Evolutionary conservation across 192 early-diverging fungal species (phyloP).

Genomic region (Coemansia sp.): DNA sequence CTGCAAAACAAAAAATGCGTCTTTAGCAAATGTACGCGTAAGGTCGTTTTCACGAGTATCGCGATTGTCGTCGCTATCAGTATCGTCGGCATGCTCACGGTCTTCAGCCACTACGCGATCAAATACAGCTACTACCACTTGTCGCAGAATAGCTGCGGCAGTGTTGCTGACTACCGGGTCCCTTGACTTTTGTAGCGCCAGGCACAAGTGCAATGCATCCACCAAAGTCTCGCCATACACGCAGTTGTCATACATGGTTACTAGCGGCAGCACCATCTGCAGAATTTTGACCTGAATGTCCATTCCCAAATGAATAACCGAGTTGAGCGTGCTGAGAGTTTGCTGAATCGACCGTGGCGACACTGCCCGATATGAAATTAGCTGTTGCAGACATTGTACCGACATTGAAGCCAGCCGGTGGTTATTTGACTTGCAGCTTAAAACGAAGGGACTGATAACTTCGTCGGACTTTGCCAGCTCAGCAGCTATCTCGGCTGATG

Average conservation of each 20-base stretch:
- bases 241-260: constrained; percentile 69
- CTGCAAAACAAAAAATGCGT: constrained; percentile 87
- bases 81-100: not conserved
- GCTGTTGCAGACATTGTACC: constrained; percentile 75
- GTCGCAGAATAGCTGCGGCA: constrained; percentile 46
- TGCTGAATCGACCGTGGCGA: constrained; percentile 55
- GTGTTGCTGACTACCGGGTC: constrained; percentile 52
- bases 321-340: constrained; percentile 67
- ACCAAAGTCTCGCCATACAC: constrained; percentile 81
- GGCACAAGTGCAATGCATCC: constrained; percentile 80
- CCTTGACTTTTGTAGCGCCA: constrained; percentile 80
- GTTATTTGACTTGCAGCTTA: constrained; percentile 83
- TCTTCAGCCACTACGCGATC: constrained; percentile 47
- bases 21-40: constrained; percentile 63
- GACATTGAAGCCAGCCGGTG: constrained; percentile 76
- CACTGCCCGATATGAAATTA: constrained; percentile 40
- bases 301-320: constrained; percentile 64
- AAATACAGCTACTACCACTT: constrained; percentile 52
- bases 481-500: constrained; percentile 49
- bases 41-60: constrained; percentile 27
- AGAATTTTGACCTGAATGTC: constrained; percentile 93
- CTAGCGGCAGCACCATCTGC: constrained; percentile 86
- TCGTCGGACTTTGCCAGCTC: constrained; percentile 74
- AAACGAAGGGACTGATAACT: constrained; percentile 76
- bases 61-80: not conserved